Evolutionary conservation across 2,329 filamentous ascomycete species (phyloP).

Genomic region (Aspergillus amoenus): DNA sequence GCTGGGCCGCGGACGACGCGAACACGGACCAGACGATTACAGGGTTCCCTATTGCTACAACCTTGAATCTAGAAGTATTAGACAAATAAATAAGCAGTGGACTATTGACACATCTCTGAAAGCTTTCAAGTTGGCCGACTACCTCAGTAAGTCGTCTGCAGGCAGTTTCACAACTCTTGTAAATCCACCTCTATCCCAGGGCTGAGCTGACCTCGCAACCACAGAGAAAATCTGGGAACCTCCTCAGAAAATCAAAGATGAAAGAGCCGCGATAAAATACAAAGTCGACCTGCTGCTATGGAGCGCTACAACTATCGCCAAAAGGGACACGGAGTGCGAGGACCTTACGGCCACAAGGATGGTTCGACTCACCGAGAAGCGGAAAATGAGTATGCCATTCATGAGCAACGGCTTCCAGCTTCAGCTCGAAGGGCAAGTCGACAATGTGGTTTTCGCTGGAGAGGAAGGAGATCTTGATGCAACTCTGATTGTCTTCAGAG

Average conservation of each 20-base stretch:
- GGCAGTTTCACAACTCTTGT: no score
- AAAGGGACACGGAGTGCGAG: not conserved
- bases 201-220: not conserved
- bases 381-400: not conserved
- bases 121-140: not conserved
- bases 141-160: not conserved
- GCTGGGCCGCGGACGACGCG: not conserved
- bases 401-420: not conserved
- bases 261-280: no score
- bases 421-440: slow-evolving; percentile 12
- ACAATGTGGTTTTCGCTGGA: not conserved
- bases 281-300: not conserved
- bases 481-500: not conserved
- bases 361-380: not conserved
- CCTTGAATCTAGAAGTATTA: not conserved
- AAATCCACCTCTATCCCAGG: not conserved
- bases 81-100: not conserved
- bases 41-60: not conserved
- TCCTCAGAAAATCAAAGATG: not conserved
- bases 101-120: not conserved
- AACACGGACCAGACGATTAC: not conserved
- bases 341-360: not conserved
- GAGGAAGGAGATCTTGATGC: not conserved
- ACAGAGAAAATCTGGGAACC: not conserved
- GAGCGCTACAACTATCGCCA: not conserved